phyloP scores from a whole-genome alignment of 768 basidiomycete genomes.

The Pholiota molesta region DNA sequence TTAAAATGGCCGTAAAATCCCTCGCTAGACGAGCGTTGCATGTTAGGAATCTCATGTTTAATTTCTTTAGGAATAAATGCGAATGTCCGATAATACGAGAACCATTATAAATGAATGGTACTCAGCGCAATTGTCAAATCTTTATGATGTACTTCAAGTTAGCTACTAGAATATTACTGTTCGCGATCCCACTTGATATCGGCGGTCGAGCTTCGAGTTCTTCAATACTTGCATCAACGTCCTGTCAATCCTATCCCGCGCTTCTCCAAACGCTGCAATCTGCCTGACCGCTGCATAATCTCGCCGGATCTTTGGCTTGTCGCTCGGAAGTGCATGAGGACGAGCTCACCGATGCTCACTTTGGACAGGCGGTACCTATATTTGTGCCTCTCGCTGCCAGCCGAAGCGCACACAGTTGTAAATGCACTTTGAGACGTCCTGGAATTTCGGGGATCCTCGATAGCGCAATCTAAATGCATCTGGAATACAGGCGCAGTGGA shows the following conservation, averaged over 20 bases:
- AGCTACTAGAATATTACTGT: too few relatives aligned
- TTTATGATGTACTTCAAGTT: background rate
- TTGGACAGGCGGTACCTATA: background rate
- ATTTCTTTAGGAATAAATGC: background rate
- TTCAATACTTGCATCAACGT: conserved; percentile 3
- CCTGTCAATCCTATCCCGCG: background rate
- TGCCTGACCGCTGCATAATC: background rate
- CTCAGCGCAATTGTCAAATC: background rate
- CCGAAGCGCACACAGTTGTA: background rate
- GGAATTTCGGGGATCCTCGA: conserved; percentile 10
- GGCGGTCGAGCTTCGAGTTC: conserved; percentile 2
- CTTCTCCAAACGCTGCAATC: conserved; percentile 3
- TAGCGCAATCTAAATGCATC: background rate
- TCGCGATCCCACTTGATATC: background rate
- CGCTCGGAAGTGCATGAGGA: conserved; percentile 1
- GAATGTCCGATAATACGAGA: background rate
- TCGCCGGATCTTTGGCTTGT: conserved; percentile 3
- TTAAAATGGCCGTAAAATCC: background rate
- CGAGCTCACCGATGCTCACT: background rate
- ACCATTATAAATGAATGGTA: too few relatives aligned
- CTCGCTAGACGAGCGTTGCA: background rate
- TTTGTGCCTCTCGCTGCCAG: background rate
- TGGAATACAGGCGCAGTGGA: background rate
- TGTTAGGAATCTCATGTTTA: background rate
- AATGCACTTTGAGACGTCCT: conserved; percentile 1